Evolutionary conservation across 108 stramenopile genomes (phyloP), one percentile per base, ranked within the genome.

Genomic region (Seminavis robusta): DNA sequence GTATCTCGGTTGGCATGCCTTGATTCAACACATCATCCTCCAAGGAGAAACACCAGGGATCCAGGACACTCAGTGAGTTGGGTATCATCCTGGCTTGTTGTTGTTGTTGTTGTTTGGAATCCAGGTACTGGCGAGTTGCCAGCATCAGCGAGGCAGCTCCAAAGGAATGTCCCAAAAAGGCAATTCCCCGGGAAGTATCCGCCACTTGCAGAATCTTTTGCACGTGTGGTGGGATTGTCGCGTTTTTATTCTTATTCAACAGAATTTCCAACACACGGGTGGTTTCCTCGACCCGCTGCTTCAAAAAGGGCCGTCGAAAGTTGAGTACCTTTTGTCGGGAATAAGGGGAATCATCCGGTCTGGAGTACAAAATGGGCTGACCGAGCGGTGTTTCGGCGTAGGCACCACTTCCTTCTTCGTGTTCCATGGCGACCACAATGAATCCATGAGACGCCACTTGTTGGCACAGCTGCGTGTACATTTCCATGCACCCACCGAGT

Each of bases 161-260:
- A 57, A 81, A 77, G 33, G 66, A 69, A 66, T 81, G 80, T 26
- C 75, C 80, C 24, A 81, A 51, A 8, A 77, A 20, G 34, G 52
- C 33, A 15, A 81, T 31, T 19, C 50, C 44, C 19, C 54, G 17
- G 0, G 3, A 19, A 5, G 40, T 33, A 63, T 69, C 56, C 0
- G 59, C 34, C 13, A 33, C 36, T 0, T 53, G 15, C 6, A 69
- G 23, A 33, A 69, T 43, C 33, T 69, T 41, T 28, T 46, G 43
- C 11, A 56, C 20, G 2, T 51, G 0, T 15, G 3, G 15, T 2
- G 26, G 4, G 7, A 7, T 43, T 2, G 29, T 23, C 4, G 25
- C 25, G 15, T 30, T 24, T 20, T 39, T 17, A 28, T 36, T 15
- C 17, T 19, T 23, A 26, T 34, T 49, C 23, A 8, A 1, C 24